Percentiles rank a stretch among this genome's conserved stretches.
phyloP scores from a whole-genome alignment of 106 monocot species.

The Triglochin maritima region DNA sequence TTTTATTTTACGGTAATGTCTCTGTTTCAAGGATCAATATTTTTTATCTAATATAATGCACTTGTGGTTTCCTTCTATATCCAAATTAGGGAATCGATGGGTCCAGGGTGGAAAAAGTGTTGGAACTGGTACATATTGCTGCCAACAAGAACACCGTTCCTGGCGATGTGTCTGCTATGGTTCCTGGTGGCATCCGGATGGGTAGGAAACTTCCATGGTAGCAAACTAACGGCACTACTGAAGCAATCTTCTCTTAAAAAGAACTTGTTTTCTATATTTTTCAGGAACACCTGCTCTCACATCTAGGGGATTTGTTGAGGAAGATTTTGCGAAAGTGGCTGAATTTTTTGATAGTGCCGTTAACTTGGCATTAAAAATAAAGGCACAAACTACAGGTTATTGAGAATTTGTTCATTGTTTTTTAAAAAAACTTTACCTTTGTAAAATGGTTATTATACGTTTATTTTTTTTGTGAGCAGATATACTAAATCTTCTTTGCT shows the following conservation, averaged over 20 bases:
- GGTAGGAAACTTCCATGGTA: slow-evolving; percentile 19
- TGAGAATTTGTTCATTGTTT: not conserved
- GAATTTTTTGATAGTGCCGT: slow-evolving; percentile 85
- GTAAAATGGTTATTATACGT: not conserved
- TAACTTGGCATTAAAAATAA: slow-evolving; percentile 58
- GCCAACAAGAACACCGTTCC: slow-evolving; percentile 98
- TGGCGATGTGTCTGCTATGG: slow-evolving; percentile 98
- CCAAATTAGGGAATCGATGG: slow-evolving; percentile 76
- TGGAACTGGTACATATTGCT: slow-evolving; percentile 89
- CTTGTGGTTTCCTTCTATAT: not conserved
- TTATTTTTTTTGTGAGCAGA: not conserved
- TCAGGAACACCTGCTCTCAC: slow-evolving; percentile 97
- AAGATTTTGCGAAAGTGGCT: slow-evolving; percentile 87
- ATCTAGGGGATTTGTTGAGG: slow-evolving; percentile 88
- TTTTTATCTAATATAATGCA: not conserved
- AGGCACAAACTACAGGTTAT: slow-evolving; percentile 68
- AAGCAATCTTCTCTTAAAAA: not conserved
- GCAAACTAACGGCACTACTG: not conserved
- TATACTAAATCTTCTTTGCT: not conserved
- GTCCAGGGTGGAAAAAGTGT: slow-evolving; percentile 91
- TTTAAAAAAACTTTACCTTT: not conserved
- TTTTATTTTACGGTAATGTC: too few relatives aligned
- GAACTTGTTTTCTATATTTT: not conserved
- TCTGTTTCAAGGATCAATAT: too few relatives aligned
- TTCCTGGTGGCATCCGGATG: slow-evolving; percentile 97